Evolutionary conservation across 805 yeast genomes (phyloP), one percentile per base, ranked within the genome.

Genomic region (Candida odintsovae): DNA sequence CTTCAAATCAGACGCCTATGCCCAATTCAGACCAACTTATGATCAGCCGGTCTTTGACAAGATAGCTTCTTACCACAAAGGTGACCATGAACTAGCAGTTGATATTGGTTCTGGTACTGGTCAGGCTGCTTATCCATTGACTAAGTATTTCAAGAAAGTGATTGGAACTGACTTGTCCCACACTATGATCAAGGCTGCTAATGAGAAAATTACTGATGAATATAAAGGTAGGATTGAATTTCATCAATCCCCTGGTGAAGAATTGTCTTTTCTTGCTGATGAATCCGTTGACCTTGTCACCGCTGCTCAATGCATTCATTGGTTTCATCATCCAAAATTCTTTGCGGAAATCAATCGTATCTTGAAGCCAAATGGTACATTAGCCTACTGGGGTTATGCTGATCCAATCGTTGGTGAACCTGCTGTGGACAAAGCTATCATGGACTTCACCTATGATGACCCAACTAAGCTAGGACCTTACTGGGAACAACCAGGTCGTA

Each of bases 401-500:
- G 95, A 89, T 55, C 87, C 90, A 0, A 68, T 77, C 0, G 78
- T 82, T 47, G 65, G 71, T 46, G 72, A 75, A 3, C 78, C 80
- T 1, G 68, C 69, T 38, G 82, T 86, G 1, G 82, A 84, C 51
- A 69, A 72, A 37, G 60, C 83, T 7, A 72, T 78, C 42, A 55
- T 65, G 26, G 75, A 80, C 25, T 78, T 75, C 54, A 69, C 77
- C 12, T 81, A 80, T 53, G 72, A 65, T 9, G 77, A 76, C 37
- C 62, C 75, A 0, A 58, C 63, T 3, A 67, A 58, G 39, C 61
- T 84, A 40, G 90, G 90, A 0, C 80, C 82, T 0, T 78, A 78
- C 59, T 90, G 97, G 97, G 86, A 87, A 56, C 85, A 83, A 54
- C 94, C 95, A 0, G 97, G 97, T 0, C 70, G 95, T 41, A 45